Conservation (phyloP, 163 green algal genomes). For the Chlamydomonas reinhardtii region DNA sequence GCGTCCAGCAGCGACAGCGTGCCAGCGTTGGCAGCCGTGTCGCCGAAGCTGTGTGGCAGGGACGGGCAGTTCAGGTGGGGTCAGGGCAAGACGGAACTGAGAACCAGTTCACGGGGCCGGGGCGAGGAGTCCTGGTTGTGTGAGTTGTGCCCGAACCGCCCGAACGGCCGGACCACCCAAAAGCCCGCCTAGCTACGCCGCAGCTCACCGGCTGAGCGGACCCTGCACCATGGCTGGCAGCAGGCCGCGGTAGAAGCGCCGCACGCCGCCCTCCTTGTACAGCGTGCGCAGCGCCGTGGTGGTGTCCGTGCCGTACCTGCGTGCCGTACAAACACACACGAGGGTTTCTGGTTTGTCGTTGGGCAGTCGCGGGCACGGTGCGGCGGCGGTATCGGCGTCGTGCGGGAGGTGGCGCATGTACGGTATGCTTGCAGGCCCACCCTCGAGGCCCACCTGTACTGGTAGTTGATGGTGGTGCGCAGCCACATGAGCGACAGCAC, state of each 20-base stretch:
- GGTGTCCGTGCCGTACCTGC: slow-evolving; percentile 82
- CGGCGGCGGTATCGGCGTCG: too few species aligned
- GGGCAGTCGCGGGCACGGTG: too few species aligned
- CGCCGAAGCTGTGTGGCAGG: slow-evolving; percentile 78
- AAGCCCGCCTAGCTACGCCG: neutral
- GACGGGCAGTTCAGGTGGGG: neutral
- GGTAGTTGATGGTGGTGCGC: slow-evolving; percentile 93
- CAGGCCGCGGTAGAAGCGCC: slow-evolving; percentile 91
- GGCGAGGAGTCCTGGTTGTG: too few species aligned
- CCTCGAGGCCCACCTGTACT: neutral
- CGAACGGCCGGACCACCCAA: too few species aligned
- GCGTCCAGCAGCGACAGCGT: slow-evolving; percentile 76
- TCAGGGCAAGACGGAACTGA: too few species aligned
- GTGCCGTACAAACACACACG: neutral
- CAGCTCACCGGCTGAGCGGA: slow-evolving; percentile 32
- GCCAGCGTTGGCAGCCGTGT: slow-evolving; percentile 92
- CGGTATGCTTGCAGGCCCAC: too few species aligned
- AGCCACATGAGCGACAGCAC: slow-evolving; percentile 92
- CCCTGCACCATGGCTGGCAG: slow-evolving; percentile 78
- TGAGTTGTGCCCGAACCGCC: too few species aligned
- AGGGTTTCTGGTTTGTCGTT: too few species aligned
- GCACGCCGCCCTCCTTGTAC: slow-evolving; percentile 85
- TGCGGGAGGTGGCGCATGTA: too few species aligned
- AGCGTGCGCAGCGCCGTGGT: slow-evolving; percentile 80
- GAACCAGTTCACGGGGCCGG: too few species aligned